These are phyloP conservation scores for Penicillium sumatraense DNA, from an alignment of 2,329 filamentous ascomycete genomes.

Conservation along the genomic window DNA sequence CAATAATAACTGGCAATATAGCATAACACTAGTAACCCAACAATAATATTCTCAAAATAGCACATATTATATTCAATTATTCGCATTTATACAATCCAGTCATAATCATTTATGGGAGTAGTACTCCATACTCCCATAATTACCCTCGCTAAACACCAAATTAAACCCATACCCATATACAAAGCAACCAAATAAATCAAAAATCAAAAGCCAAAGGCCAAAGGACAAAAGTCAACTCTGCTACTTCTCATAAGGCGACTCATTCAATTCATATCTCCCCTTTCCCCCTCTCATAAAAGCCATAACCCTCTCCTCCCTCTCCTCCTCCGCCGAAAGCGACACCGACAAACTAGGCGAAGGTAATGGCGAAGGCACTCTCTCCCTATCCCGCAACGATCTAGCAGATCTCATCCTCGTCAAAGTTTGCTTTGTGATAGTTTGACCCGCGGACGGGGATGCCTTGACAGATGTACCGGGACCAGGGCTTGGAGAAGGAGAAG, in stretches of 20 bases:
- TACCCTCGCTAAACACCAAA: neutral
- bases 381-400: constrained; percentile 34
- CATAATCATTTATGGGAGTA: neutral
- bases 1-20: too few species aligned
- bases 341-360: constrained; percentile 6
- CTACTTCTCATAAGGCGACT: constrained; percentile 33
- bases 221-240: neutral
- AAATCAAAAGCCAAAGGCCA: neutral
- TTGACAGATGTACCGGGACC: constrained; percentile 60
- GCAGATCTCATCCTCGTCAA: constrained; percentile 43
- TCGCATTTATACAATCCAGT: neutral
- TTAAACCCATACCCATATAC: neutral
- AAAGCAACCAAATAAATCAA: constrained; percentile 4
- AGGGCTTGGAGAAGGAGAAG: constrained; percentile 56
- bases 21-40: too few species aligned
- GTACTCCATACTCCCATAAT: too few species aligned
- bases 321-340: constrained; percentile 17
- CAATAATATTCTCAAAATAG: too few species aligned
- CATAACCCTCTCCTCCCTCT: neutral
- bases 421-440: constrained; percentile 51
- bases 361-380: constrained; percentile 5
- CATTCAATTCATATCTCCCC: constrained; percentile 33
- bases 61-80: too few species aligned
- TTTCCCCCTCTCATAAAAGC: constrained; percentile 25
- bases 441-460: constrained; percentile 59